phyloP scores from a whole-genome alignment of 1,139 yeast genomes.

The Yamadazyma dushanensis region DNA sequence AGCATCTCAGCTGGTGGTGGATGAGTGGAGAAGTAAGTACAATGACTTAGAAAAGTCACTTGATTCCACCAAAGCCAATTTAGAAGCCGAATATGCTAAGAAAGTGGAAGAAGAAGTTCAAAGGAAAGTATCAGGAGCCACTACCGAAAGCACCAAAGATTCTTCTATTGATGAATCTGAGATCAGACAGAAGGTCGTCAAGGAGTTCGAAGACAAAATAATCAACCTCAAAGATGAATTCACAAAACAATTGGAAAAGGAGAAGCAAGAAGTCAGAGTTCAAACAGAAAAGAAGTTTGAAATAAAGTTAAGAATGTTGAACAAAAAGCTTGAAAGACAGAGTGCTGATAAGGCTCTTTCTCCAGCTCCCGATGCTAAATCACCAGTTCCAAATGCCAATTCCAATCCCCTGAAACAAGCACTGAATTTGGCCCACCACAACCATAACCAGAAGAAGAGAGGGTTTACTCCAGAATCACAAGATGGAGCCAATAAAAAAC shows the following conservation, averaged over 20 bases:
- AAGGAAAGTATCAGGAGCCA: conserved; percentile 3
- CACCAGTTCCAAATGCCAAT: conserved; percentile 6
- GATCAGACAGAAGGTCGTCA: conserved; percentile 8
- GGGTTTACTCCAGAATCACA: conserved; percentile 14
- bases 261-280: conserved; percentile 28
- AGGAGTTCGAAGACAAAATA: conserved; percentile 24
- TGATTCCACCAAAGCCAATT: conserved; percentile 18
- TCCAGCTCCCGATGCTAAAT: conserved; percentile 11
- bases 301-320: conserved; percentile 43
- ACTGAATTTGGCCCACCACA: conserved; percentile 21
- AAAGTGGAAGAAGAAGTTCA: conserved; percentile 14
- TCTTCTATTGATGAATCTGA: conserved; percentile 7
- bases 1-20: conserved; percentile 1
- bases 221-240: conserved; percentile 28
- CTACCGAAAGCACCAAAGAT: conserved; percentile 17
- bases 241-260: conserved; percentile 30
- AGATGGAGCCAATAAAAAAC: conserved; percentile 16
- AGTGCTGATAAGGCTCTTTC: conserved; percentile 17
- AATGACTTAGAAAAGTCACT: conserved; percentile 22
- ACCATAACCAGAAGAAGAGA: conserved; percentile 16
- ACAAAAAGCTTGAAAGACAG: conserved; percentile 40
- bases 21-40: conserved; percentile 15
- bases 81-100: conserved; percentile 22
- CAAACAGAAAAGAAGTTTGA: conserved; percentile 43
- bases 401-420: conserved; percentile 30